Percentiles rank a stretch among this genome's conserved stretches.
Evolutionary conservation across 768 basidiomycete species (phyloP).

Genomic region (Rhizopogon sp.): DNA sequence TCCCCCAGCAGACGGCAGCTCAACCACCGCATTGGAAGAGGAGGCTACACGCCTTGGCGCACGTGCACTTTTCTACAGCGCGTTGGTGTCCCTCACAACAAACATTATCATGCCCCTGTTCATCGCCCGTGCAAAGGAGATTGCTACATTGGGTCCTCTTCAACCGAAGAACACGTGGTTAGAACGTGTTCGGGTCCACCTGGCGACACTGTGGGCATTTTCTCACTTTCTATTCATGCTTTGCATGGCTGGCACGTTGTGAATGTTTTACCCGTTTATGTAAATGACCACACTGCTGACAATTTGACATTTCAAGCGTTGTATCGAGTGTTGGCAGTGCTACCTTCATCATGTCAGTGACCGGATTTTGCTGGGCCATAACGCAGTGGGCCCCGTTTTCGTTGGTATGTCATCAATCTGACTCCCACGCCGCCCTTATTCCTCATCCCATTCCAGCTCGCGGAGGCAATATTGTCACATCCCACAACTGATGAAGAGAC

Average conservation of each 20-base stretch:
- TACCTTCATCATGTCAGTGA: conserved; percentile 68
- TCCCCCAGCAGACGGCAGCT: conserved; percentile 23
- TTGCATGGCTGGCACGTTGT: conserved; percentile 86
- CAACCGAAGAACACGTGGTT: conserved; percentile 24
- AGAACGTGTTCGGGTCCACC: conserved; percentile 48
- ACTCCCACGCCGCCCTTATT: conserved; percentile 8
- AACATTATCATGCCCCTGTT: conserved; percentile 73
- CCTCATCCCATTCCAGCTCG: conserved; percentile 47
- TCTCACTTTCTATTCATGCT: conserved; percentile 68
- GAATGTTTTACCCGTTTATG: conserved; percentile 29
- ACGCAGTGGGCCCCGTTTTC: conserved; percentile 93
- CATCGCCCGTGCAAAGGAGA: conserved; percentile 25
- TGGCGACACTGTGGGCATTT: conserved; percentile 73
- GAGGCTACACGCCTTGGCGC: conserved; percentile 83
- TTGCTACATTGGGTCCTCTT: conserved; percentile 9
- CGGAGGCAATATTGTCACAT: conserved; percentile 78
- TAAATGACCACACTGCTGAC: conserved; percentile 1
- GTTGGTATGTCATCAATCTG: conserved; percentile 45
- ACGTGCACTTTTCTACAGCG: conserved; percentile 74
- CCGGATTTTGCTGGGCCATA: conserved; percentile 92
- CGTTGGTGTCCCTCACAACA: conserved; percentile 60
- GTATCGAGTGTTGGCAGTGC: conserved; percentile 66
- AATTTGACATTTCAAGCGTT: conserved; percentile 42
- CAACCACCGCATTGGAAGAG: conserved; percentile 39
- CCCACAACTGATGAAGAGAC: conserved; percentile 29